Conservation (phyloP, 2,329 filamentous ascomycete genomes). For the Ascosphaera aggregata region DNA sequence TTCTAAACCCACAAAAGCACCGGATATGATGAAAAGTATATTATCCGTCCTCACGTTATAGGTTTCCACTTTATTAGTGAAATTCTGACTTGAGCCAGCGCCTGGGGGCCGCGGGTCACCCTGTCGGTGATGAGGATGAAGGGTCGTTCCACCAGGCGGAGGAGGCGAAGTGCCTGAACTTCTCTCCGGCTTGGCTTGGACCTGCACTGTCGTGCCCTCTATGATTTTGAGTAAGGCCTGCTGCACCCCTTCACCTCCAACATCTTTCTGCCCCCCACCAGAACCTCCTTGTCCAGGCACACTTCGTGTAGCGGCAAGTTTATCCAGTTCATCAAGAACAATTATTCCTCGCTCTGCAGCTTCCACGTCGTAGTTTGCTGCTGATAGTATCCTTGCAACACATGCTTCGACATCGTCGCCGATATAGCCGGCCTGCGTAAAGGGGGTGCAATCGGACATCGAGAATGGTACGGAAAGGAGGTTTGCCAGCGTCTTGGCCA, state of each 20-base stretch:
- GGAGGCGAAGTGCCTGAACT: constrained; percentile 17
- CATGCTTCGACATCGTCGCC: constrained; percentile 95
- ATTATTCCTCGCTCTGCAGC: constrained; percentile 81
- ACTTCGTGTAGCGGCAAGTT: constrained; percentile 67
- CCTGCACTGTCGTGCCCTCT: constrained; percentile 79
- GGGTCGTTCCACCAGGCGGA: constrained; percentile 10
- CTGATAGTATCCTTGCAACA: constrained; percentile 71
- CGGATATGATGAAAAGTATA: constrained; percentile 91
- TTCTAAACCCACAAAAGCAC: constrained; percentile 81
- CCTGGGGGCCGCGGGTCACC: constrained; percentile 1
- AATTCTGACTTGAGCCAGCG: constrained; percentile 6
- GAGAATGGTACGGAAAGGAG: constrained; percentile 89
- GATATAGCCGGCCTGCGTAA: constrained; percentile 93
- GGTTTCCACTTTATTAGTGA: constrained; percentile 28
- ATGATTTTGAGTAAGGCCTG: constrained; percentile 90
- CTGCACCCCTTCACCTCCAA: constrained; percentile 89
- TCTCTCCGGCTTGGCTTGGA: constrained; percentile 50
- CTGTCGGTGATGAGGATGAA: not conserved
- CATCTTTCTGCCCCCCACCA: constrained; percentile 37
- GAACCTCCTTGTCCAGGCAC: constrained; percentile 43
- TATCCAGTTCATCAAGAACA: constrained; percentile 91
- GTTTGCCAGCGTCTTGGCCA: constrained; percentile 69
- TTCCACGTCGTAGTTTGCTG: constrained; percentile 69
- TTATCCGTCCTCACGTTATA: constrained; percentile 78
- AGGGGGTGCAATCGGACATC: constrained; percentile 86